These are phyloP conservation scores for Phytophthora podocarpi DNA, from an alignment of 352 stramenopile genomes.

Conservation along the genomic window DNA sequence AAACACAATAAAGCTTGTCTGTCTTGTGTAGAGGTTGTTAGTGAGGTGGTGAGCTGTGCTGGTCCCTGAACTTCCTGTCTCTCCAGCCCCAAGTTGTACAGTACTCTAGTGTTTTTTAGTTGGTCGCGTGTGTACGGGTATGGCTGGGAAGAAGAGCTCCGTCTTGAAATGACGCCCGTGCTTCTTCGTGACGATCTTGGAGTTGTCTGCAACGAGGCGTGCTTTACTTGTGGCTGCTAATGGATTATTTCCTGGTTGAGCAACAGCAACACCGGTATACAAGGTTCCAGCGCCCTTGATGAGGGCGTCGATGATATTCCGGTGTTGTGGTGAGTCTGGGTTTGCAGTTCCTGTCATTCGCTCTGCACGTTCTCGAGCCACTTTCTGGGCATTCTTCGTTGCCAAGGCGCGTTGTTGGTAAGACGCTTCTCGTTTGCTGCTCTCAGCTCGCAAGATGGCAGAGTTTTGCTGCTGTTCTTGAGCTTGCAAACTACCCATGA, in stretches of 20 bases:
- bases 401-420: constrained; percentile 12
- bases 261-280: constrained; percentile 36
- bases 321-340: constrained; percentile 6
- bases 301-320: constrained; percentile 40
- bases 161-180: constrained; percentile 41
- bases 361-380: constrained; percentile 6
- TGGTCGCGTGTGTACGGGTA: constrained; percentile 12
- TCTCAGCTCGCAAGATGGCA: constrained; percentile 31
- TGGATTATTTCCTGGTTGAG: constrained; percentile 10
- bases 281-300: constrained; percentile 28
- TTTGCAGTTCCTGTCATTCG: constrained; percentile 12
- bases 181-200: constrained; percentile 33
- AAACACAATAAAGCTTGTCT: too few species aligned
- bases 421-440: constrained; percentile 23
- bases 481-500: constrained; percentile 32
- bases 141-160: constrained; percentile 36
- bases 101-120: constrained; percentile 8
- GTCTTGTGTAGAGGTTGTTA: too few species aligned
- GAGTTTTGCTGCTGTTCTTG: constrained; percentile 38
- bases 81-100: too few species aligned
- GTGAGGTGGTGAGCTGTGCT: too few species aligned
- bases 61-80: too few species aligned
- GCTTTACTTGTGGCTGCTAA: background rate
- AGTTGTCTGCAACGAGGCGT: constrained; percentile 1
- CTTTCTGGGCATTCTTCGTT: constrained; percentile 2